Conservation (phyloP, 805 yeast genomes). For the Candida tibetensis region DNA sequence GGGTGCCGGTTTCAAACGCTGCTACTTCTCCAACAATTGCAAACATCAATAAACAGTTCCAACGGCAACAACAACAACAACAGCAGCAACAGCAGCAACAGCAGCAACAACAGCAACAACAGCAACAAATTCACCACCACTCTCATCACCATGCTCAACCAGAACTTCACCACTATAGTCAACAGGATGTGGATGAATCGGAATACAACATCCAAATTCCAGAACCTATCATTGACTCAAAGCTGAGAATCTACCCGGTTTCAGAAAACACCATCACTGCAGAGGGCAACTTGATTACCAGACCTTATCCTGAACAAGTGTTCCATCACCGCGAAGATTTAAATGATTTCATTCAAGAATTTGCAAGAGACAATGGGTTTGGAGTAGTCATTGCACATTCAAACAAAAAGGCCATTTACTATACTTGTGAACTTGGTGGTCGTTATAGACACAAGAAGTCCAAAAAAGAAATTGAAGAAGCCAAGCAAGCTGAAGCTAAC, state of each 20-base stretch:
- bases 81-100: constrained; percentile 24
- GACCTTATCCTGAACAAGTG: constrained; percentile 52
- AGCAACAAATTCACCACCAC: constrained; percentile 8
- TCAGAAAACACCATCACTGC: constrained; percentile 46
- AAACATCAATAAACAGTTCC: constrained; percentile 5
- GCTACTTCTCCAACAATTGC: neutral
- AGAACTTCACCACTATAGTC: constrained; percentile 13
- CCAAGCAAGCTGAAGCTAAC: constrained; percentile 24
- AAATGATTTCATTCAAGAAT: constrained; percentile 53
- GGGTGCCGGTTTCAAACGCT: neutral
- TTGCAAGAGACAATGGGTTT: constrained; percentile 56
- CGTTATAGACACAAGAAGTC: constrained; percentile 50
- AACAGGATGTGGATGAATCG: constrained; percentile 30
- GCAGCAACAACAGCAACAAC: constrained; percentile 16
- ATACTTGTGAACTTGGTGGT: constrained; percentile 59
- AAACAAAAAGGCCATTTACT: constrained; percentile 56
- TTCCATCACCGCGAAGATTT: constrained; percentile 49
- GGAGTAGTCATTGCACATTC: constrained; percentile 61
- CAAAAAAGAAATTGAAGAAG: constrained; percentile 19
- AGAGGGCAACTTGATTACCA: constrained; percentile 50
- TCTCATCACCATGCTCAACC: constrained; percentile 6
- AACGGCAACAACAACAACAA: constrained; percentile 5
- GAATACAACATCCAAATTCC: constrained; percentile 47
- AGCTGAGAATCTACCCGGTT: constrained; percentile 42
- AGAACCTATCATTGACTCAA: constrained; percentile 42